Base-by-base conservation (phyloP, 495 filamentous ascomycete species). In the Saxophila tyrrhenica region DNA sequence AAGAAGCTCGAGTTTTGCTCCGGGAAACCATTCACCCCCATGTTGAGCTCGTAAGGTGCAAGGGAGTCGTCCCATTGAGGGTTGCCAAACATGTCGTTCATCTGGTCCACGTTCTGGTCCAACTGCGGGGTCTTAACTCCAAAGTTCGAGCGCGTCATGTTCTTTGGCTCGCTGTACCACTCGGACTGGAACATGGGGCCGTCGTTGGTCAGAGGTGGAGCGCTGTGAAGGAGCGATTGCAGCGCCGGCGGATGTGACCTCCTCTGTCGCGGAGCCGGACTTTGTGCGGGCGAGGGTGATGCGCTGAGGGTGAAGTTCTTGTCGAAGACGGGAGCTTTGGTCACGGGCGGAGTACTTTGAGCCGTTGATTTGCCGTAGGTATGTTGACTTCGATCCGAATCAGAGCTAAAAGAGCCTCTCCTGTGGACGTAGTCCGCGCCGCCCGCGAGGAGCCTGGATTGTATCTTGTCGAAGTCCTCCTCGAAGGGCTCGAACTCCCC, bases 401-500 rank as follows among this genome's bases (percentile, higher is more conserved):
- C 77, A 16, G 78, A 77, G 63, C 73, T 73, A 41, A 75, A 71
- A 1, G 78, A 82, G 22, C 75, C 75, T 60, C 78, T 70, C 38
- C 76, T 69, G 25, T 74, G 71, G 64, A 77, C 43, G 44, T 39
- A 56, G 16, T 47, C 43, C 15, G 74, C 69, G 39, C 75, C 75
- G 32, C 67, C 69, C 35, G 70, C 72, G 61, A 75, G 73, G 24
- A 83, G 64, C 7, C 73, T 71, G 38, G 75, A 75, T 58, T 81
- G 81, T 66, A 84, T 67, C 17, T 66, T 58, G 17, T 74, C 69
- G 46, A 72, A 68, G 62, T 78, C 74, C 39, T 83, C 81, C 57
- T 84, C 80, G 55, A 83, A 82, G 3, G 64, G 70, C 48, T 80
- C 79, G 57, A 73, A 67, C 44, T 76, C 75, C 24, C 61, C 62